Conservation (phyloP, 2,329 filamentous ascomycete species). For the Penicillium oxalicum region DNA sequence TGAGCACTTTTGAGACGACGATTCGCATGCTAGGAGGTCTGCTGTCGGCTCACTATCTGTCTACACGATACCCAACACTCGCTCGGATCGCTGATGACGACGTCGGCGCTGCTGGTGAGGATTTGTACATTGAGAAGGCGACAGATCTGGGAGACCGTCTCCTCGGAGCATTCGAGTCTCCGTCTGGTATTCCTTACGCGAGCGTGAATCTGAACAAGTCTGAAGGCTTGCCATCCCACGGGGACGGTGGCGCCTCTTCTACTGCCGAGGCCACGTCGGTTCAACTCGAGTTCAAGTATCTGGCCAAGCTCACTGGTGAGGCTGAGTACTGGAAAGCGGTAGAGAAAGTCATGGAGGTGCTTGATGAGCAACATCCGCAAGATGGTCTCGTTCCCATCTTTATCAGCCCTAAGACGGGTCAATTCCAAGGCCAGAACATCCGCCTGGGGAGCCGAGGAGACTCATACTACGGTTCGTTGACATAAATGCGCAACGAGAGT, state of each 20-base stretch:
- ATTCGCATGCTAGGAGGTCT: constrained; percentile 95
- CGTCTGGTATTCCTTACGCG: constrained; percentile 80
- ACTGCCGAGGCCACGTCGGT: constrained; percentile 89
- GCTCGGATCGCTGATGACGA: constrained; percentile 69
- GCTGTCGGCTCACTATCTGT: constrained; percentile 91
- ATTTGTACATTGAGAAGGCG: constrained; percentile 93
- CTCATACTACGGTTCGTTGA: constrained; percentile 69
- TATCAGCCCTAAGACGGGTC: constrained; percentile 70
- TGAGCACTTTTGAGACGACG: constrained; percentile 96
- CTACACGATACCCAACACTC: constrained; percentile 71
- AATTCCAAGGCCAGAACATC: constrained; percentile 79
- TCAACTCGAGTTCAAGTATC: constrained; percentile 95
- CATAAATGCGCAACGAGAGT: too few species aligned
- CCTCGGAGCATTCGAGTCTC: constrained; percentile 78
- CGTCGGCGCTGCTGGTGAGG: constrained; percentile 68
- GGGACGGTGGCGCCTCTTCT: constrained; percentile 79
- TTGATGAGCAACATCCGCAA: constrained; percentile 71
- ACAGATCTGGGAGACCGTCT: constrained; percentile 85
- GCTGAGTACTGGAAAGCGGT: constrained; percentile 85
- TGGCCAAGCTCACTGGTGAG: constrained; percentile 91
- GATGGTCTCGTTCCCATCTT: constrained; percentile 90
- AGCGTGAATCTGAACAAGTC: constrained; percentile 80
- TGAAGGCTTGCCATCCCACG: constrained; percentile 72
- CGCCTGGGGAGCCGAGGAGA: constrained; percentile 89
- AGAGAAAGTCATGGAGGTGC: constrained; percentile 84